Evolutionary conservation across 257 asterid genomes (phyloP).

Genomic region (Nicotiana obtusifolia): DNA sequence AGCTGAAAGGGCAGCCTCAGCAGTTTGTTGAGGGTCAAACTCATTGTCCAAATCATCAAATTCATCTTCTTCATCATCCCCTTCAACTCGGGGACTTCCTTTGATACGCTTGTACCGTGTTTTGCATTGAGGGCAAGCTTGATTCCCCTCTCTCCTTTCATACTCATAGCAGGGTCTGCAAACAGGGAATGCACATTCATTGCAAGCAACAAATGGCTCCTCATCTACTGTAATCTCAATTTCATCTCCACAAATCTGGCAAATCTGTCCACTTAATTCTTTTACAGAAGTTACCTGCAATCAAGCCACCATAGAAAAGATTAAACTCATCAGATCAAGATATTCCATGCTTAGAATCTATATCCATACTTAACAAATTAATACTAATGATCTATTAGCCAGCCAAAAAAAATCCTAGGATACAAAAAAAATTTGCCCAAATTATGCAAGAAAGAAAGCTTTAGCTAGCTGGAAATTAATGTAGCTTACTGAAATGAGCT

Average conservation of each 20-base stretch:
- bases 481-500: conserved; percentile 17
- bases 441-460: background rate
- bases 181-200: conserved; percentile 78
- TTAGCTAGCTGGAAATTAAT: conserved; percentile 31
- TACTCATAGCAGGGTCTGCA: conserved; percentile 89
- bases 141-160: conserved; percentile 93
- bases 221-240: conserved; percentile 48
- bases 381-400: background rate
- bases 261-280: conserved; percentile 56
- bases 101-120: conserved; percentile 88
- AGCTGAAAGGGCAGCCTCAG: conserved; percentile 47
- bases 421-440: background rate
- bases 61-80: conserved; percentile 96
- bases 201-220: conserved; percentile 72
- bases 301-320: background rate
- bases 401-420: background rate
- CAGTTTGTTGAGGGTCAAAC: conserved; percentile 52
- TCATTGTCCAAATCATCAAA: conserved; percentile 92
- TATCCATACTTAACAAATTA: background rate
- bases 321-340: conserved; percentile 20
- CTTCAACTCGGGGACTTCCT: conserved; percentile 95
- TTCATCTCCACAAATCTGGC: conserved; percentile 81
- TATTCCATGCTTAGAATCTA: background rate
- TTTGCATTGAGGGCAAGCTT: conserved; percentile 98
- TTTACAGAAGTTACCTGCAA: conserved; percentile 58